Evolutionary conservation across 352 stramenopile genomes (phyloP).

Genomic region (Chrysophaeum taylorii): DNA sequence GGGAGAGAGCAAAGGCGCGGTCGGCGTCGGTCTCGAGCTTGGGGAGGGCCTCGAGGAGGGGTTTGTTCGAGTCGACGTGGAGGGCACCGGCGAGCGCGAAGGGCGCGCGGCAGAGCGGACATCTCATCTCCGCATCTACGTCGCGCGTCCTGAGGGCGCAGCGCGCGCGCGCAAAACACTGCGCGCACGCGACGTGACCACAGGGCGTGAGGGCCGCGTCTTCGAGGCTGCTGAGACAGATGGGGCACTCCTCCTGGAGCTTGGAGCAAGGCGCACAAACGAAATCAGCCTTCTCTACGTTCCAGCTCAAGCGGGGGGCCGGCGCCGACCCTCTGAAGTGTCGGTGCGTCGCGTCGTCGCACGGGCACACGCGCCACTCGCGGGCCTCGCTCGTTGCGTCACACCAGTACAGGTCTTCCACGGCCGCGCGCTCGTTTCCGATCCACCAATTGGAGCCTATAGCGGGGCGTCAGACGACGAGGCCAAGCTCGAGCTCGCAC

Average conservation of each 20-base stretch:
- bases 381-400: neutral
- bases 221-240: neutral
- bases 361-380: neutral
- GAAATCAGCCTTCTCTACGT: too few species aligned
- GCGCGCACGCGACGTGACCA: neutral
- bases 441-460: neutral
- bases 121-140: too few species aligned
- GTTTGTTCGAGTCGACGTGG: neutral
- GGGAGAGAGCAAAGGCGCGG: too few species aligned
- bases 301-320: neutral
- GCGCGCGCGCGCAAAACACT: neutral
- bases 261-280: too few species aligned
- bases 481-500: too few species aligned
- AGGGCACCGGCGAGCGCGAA: neutral
- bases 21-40: too few species aligned
- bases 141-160: too few species aligned
- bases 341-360: neutral
- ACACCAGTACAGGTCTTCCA: conserved; percentile 6
- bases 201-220: neutral
- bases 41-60: neutral
- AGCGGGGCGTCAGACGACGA: too few species aligned
- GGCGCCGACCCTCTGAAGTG: neutral
- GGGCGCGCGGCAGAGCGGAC: conserved; percentile 8
- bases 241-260: neutral
- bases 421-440: neutral